Conservation (phyloP, 2,329 filamentous ascomycete genomes). For the Pestalotiopsis sp. region DNA sequence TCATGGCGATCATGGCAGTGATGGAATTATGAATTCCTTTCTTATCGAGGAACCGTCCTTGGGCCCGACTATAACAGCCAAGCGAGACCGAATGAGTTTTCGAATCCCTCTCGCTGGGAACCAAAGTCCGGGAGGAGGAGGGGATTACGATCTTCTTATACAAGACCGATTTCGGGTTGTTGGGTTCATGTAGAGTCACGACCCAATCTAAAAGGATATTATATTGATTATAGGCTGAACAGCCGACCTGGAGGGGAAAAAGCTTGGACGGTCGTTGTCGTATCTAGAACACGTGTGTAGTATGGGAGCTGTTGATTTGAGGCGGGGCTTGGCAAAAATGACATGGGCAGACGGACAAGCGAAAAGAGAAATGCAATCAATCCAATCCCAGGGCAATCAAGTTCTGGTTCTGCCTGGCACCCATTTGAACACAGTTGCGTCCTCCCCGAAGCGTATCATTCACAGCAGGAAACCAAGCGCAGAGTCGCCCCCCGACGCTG, state of each 20-base stretch:
- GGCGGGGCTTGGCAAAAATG: background rate
- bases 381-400: background rate
- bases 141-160: background rate
- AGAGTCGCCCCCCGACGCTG: background rate
- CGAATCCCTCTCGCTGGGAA: too few species aligned
- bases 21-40: too few species aligned
- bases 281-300: background rate
- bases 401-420: too few species aligned
- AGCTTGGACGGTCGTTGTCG: background rate
- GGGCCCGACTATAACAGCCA: too few species aligned
- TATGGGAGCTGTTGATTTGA: constrained; percentile 8
- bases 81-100: too few species aligned
- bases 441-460: background rate
- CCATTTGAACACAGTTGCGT: background rate
- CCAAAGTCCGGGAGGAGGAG: background rate
- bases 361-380: background rate
- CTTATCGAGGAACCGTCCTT: too few species aligned
- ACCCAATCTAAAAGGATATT: background rate
- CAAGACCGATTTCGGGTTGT: background rate
- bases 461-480: background rate
- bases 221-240: background rate
- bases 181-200: background rate
- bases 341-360: background rate
- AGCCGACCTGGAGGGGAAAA: background rate
- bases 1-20: background rate